phyloP scores from a whole-genome alignment of 192 early-diverging fungal species.

The Backusella macrospora region DNA sequence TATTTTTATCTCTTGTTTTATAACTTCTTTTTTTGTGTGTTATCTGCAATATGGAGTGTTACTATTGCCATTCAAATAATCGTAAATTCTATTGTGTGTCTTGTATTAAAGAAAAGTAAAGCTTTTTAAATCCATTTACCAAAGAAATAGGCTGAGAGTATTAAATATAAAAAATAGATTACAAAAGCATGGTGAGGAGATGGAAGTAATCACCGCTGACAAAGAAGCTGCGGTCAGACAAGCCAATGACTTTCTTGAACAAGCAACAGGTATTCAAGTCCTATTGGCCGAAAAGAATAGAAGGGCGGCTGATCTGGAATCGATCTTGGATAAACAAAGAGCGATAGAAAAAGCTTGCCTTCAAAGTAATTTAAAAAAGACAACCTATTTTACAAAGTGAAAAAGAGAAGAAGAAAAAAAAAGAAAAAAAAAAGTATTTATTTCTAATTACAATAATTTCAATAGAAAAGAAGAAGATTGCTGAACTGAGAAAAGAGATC shows the following conservation, averaged over 20 bases:
- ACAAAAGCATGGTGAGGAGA: conserved; percentile 7
- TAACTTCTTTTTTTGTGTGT: neutral
- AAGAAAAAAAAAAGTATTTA: no score
- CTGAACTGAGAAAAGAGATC: conserved; percentile 8
- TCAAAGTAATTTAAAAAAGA: neutral
- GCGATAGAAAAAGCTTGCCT: conserved; percentile 3
- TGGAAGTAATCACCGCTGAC: conserved; percentile 18
- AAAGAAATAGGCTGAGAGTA: neutral
- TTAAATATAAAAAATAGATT: conserved; percentile 1
- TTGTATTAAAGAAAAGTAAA: conserved; percentile 37
- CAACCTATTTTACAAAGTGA: no score
- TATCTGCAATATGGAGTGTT: conserved; percentile 29
- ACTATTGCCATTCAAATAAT: conserved; percentile 37
- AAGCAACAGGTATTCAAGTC: conserved; percentile 18
- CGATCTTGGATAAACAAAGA: conserved; percentile 3
- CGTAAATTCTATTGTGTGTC: conserved; percentile 34
- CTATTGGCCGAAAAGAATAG: conserved; percentile 33
- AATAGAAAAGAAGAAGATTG: conserved; percentile 17
- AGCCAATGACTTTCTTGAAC: conserved; percentile 19
- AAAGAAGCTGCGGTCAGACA: conserved; percentile 21
- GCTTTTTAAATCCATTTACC: neutral
- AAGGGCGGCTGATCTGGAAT: conserved; percentile 4
- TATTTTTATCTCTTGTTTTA: neutral
- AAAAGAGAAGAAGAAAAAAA: no score
- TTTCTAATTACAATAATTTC: neutral